Conservation (phyloP, 148 eudicot species). For the Hydrangea macrophylla region DNA sequence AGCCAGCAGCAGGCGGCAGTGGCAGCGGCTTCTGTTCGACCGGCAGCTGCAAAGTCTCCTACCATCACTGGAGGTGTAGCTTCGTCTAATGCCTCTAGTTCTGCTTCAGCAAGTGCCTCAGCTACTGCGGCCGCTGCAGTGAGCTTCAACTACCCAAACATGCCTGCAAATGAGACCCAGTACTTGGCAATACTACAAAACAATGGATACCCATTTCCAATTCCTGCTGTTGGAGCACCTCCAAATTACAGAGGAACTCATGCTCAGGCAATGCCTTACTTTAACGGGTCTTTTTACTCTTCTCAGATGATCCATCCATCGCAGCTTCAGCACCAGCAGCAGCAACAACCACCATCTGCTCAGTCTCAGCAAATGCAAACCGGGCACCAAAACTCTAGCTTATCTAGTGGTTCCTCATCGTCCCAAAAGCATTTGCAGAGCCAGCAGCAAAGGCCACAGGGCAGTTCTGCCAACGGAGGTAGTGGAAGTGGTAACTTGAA, state of each 20-base stretch:
- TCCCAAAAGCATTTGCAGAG: constrained; percentile 74
- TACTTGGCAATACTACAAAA: constrained; percentile 76
- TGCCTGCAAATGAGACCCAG: constrained; percentile 63
- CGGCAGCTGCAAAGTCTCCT: constrained; percentile 46
- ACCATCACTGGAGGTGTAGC: constrained; percentile 27
- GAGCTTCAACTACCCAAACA: constrained; percentile 78
- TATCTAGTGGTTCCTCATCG: too few relatives aligned
- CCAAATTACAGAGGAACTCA: constrained; percentile 70
- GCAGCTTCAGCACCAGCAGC: constrained; percentile 67
- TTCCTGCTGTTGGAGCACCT: constrained; percentile 68
- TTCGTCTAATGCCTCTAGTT: constrained; percentile 32
- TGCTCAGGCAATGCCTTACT: constrained; percentile 71
- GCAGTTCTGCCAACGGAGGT: constrained; percentile 34
- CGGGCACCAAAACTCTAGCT: constrained; percentile 51
- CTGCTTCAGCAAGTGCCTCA: constrained; percentile 36
- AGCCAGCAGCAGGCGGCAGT: constrained; percentile 74
- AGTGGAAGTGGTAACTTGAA: constrained; percentile 46
- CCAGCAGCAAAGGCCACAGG: constrained; percentile 62
- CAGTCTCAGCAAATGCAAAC: constrained; percentile 49
- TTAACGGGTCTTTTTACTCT: constrained; percentile 79
- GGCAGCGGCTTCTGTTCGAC: constrained; percentile 48
- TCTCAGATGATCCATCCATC: constrained; percentile 88
- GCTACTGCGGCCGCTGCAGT: constrained; percentile 49
- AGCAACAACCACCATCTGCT: constrained; percentile 30
- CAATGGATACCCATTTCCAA: constrained; percentile 62